Evolutionary conservation across 1,284 basidiomycete genomes (phyloP), one percentile per base, ranked within the genome.

Genomic region (Golubevia pallescens): DNA sequence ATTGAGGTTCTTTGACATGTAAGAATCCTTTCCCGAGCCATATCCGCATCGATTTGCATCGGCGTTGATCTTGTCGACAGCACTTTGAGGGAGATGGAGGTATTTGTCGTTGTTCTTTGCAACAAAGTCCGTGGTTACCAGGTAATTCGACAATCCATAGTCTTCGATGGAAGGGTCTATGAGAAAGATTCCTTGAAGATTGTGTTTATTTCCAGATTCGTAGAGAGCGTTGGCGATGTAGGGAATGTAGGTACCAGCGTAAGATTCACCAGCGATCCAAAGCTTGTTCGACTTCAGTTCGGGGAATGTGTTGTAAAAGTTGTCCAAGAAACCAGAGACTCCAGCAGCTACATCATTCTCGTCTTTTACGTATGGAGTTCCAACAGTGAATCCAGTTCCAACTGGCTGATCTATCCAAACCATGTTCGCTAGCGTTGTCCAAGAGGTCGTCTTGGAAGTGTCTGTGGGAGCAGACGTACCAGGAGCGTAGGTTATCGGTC

Each of bases 361-460:
- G 52, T 57, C n/a, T 38, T 57, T 20, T 20, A 21, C 52, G 34
- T 20, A n/a, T n/a, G 61, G 61, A 23, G 28, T 8, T 13, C 61
- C 61, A 6, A 53, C 16, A n/a, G 59, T 20, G 24, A 23, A 59
- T n/a, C 58, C 58, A 32, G 61, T 62, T 7, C 61, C 61, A n/a
- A 62, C 42, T 24, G 61, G 61, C 51, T 62, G 61, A 13, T 62
- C 61, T 10, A 62, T 58, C 8, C 14, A 58, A 58, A 63, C 8
- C 19, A 58, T 13, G 54, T 63, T 57, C 3, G 55, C 61, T 14
- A 55, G 13, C 34, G 54, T 7, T 3, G 61, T 63, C 61, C 54
- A 63, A 6, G 54, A 20, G 32, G 42, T 48, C 42, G 42, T 48
- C 42, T 48, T 48, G 42, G 42, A 48, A 16, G 42, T 13, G 16